These are phyloP conservation scores for Letharia columbiana DNA, from an alignment of 495 filamentous ascomycete species.

Conservation along the genomic window DNA sequence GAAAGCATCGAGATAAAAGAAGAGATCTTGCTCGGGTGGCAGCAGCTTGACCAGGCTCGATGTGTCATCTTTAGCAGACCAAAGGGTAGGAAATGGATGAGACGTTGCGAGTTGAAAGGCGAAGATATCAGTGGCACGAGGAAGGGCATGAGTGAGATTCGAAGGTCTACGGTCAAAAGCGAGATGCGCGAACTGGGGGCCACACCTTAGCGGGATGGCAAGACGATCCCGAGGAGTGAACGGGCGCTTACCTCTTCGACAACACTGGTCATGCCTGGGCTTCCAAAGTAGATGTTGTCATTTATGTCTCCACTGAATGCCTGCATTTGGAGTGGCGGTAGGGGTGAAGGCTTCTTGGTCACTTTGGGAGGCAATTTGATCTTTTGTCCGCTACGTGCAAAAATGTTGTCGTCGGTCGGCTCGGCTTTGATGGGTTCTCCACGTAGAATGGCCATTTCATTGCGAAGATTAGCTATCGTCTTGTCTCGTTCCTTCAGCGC, in stretches of 20 bases:
- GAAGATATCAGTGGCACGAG: constrained; percentile 35
- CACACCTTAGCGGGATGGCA: constrained; percentile 14
- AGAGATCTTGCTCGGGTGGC: constrained; percentile 31
- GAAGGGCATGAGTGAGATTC: constrained; percentile 26
- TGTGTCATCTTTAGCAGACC: constrained; percentile 27
- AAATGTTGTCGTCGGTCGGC: constrained; percentile 20
- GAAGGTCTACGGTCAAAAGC: constrained; percentile 27
- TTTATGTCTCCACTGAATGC: constrained; percentile 31
- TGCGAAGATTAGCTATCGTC: constrained; percentile 23
- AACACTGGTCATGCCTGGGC: constrained; percentile 35
- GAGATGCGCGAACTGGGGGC: constrained; percentile 32
- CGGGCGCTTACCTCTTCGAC: constrained; percentile 33
- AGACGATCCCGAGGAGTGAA: not conserved
- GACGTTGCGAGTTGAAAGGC: constrained; percentile 25
- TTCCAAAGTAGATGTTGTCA: constrained; percentile 39
- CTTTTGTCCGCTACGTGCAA: constrained; percentile 14
- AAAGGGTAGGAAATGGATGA: constrained; percentile 34
- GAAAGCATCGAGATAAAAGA: constrained; percentile 34
- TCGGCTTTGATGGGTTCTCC: constrained; percentile 25
- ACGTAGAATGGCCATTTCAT: constrained; percentile 23
- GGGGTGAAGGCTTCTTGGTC: constrained; percentile 12
- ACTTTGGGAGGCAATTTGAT: constrained; percentile 22
- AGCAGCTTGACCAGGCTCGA: constrained; percentile 31
- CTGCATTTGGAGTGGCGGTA: constrained; percentile 27
- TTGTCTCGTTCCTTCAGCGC: constrained; percentile 27